phyloP scores from a whole-genome alignment of 306 rosid genomes.

The Castanopsis chinensis region DNA sequence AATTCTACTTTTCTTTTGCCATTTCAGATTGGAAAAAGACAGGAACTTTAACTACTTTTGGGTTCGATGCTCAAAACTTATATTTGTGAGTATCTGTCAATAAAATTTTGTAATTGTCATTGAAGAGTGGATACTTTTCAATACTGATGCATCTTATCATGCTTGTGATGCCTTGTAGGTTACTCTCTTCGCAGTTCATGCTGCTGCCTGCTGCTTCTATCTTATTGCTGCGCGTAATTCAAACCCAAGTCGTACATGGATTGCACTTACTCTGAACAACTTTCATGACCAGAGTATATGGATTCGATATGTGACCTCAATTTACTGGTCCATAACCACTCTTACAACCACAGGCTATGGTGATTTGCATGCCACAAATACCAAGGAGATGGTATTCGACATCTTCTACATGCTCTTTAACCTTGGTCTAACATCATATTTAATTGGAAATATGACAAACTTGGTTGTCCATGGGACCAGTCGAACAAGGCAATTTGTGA shows the following conservation, averaged over 20 bases:
- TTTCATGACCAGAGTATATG: not conserved
- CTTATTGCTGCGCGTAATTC: constrained; percentile 35
- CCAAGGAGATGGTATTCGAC: constrained; percentile 50
- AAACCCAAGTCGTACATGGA: constrained; percentile 45
- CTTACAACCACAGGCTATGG: constrained; percentile 73
- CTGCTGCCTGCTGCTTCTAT: constrained; percentile 60
- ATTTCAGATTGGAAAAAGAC: constrained; percentile 76
- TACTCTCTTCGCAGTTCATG: constrained; percentile 57
- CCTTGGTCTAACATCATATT: constrained; percentile 59
- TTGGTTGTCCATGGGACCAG: constrained; percentile 74
- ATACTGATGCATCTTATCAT: not conserved
- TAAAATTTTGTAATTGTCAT: not conserved
- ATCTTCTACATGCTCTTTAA: constrained; percentile 51
- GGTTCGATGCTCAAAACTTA: constrained; percentile 69
- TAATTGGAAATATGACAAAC: constrained; percentile 88
- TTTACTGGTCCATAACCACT: constrained; percentile 77
- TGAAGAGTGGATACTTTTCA: not conserved
- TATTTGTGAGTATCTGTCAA: constrained; percentile 55
- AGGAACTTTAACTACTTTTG: constrained; percentile 60
- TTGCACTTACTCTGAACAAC: constrained; percentile 13
- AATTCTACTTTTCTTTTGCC: constrained; percentile 6
- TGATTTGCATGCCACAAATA: constrained; percentile 72
- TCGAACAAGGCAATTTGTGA: constrained; percentile 72
- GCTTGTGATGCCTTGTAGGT: constrained; percentile 52
- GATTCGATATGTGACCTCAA: constrained; percentile 44